Evolutionary conservation across 805 yeast genomes (phyloP).

Genomic region (Hanseniaspora occidentalis): DNA sequence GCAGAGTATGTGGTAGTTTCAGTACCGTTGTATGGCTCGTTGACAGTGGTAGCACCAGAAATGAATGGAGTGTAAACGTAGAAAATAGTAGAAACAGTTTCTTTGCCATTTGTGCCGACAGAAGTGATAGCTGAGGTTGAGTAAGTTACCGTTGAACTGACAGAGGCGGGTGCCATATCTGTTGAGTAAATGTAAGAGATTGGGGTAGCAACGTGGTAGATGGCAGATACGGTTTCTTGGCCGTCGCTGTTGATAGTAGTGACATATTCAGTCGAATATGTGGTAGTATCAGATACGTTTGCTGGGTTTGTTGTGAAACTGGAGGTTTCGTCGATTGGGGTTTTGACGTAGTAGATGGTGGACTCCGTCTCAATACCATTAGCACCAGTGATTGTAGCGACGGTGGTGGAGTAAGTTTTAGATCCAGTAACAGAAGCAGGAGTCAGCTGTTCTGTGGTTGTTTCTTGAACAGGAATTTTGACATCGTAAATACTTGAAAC

Average conservation of each 20-base stretch:
- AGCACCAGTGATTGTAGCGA: conserved; percentile 5
- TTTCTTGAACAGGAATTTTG: not conserved
- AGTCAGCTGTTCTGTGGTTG: too few relatives aligned
- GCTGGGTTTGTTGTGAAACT: not conserved
- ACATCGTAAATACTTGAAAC: not conserved
- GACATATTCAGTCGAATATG: not conserved
- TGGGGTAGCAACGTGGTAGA: not conserved
- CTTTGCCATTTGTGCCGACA: conserved; percentile 7
- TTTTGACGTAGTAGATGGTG: conserved; percentile 9
- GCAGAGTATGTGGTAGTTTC: conserved; percentile 5
- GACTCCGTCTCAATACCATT: conserved; percentile 8
- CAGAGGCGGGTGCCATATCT: not conserved
- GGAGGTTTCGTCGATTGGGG: conserved; percentile 2
- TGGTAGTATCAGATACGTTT: not conserved
- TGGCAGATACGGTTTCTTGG: not conserved
- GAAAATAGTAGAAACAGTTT: conserved; percentile 6
- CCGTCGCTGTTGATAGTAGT: not conserved
- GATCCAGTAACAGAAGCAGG: not conserved
- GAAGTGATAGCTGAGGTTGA: conserved; percentile 6
- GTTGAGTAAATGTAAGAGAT: not conserved
- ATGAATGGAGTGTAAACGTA: conserved; percentile 8
- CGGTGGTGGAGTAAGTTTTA: conserved; percentile 2
- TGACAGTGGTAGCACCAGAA: not conserved
- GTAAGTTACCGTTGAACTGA: not conserved
- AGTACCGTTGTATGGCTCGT: not conserved